phyloP scores from a whole-genome alignment of 192 early-diverging fungal species.

The Backusella macrospora region DNA sequence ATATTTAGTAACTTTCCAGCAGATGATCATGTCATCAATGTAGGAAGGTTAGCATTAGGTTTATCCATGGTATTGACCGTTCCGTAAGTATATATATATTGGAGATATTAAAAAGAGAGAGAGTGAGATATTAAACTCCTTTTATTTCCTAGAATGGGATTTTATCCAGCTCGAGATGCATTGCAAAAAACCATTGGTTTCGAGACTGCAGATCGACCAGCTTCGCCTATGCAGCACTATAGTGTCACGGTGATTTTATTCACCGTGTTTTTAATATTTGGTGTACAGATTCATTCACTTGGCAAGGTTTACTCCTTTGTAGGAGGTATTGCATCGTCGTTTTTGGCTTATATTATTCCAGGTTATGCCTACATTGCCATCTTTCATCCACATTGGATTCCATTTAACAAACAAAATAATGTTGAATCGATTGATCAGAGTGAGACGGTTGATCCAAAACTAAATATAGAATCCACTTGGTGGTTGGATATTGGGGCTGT shows the following conservation, averaged over 20 bases:
- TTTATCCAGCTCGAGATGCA: constrained; percentile 51
- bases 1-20: constrained; percentile 67
- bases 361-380: constrained; percentile 44
- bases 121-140: background rate
- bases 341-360: constrained; percentile 55
- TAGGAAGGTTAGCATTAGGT: constrained; percentile 60
- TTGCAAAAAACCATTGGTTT: constrained; percentile 50
- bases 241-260: constrained; percentile 45
- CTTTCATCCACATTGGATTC: constrained; percentile 33
- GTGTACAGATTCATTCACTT: constrained; percentile 41
- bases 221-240: constrained; percentile 42
- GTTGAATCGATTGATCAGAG: background rate
- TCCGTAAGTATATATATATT: constrained; percentile 38
- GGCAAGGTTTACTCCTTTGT: constrained; percentile 53
- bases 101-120: background rate
- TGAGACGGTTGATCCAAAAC: background rate
- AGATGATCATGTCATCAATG: constrained; percentile 60
- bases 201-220: constrained; percentile 36
- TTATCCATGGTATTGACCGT: constrained; percentile 64
- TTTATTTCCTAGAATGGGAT: constrained; percentile 40
- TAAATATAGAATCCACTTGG: constrained; percentile 10
- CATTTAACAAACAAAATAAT: background rate
- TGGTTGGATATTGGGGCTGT: constrained; percentile 46
- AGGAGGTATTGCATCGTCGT: constrained; percentile 51
- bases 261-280: constrained; percentile 39